These are phyloP conservation scores for Pseudotsuga menziesii DNA, from an alignment of 75 land plant species.

Conservation along the genomic window DNA sequence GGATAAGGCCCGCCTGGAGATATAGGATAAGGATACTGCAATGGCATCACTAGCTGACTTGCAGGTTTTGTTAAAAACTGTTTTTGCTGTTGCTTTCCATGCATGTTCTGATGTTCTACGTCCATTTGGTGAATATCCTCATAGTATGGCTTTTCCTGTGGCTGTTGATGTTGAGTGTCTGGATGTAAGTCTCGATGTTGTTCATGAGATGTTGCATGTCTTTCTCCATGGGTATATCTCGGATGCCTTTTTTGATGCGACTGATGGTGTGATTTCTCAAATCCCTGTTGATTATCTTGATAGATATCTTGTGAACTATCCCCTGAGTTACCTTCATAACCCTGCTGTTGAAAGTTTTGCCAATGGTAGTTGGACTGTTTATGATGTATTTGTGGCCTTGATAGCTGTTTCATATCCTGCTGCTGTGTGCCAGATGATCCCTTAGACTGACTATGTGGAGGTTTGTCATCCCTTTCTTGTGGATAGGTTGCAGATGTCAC, in stretches of 20 bases:
- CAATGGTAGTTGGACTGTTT: constrained; percentile 14
- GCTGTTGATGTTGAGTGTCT: constrained; percentile 19
- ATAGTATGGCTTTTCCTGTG: constrained; percentile 8
- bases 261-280: constrained; percentile 23
- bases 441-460: constrained; percentile 26
- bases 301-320: constrained; percentile 2
- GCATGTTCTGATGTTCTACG: constrained; percentile 13
- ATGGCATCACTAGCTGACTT: constrained; percentile 16
- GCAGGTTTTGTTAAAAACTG: constrained; percentile 15
- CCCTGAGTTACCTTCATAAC: constrained; percentile 6
- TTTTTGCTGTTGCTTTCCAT: constrained; percentile 25
- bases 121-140: constrained; percentile 15
- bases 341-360: constrained; percentile 26
- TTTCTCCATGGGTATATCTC: constrained; percentile 8
- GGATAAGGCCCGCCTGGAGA: constrained; percentile 17
- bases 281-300: constrained; percentile 21
- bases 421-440: constrained; percentile 31
- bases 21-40: constrained; percentile 22
- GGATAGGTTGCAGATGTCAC: not conserved
- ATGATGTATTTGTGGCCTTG: constrained; percentile 21
- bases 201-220: constrained; percentile 7
- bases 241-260: constrained; percentile 10
- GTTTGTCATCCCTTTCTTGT: constrained; percentile 30
- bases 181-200: constrained; percentile 12
- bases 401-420: constrained; percentile 12